phyloP scores from a whole-genome alignment of 2,329 filamentous ascomycete species.

The Grosmannia clavigera region DNA sequence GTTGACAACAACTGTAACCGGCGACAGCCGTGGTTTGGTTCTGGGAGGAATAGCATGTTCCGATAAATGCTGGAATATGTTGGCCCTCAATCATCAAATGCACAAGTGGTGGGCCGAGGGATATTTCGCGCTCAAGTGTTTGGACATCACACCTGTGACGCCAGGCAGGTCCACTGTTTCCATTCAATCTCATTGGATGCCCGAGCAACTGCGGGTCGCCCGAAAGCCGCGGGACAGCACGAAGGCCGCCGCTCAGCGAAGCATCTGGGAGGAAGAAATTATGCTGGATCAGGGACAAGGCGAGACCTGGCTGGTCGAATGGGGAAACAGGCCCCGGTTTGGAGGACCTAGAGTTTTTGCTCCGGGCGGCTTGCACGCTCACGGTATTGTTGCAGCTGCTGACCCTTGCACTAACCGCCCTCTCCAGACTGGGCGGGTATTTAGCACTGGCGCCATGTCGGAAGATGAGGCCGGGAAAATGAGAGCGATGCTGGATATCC shows the following conservation, averaged over 20 bases:
- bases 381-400: neutral
- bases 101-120: neutral
- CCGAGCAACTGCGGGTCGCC: neutral
- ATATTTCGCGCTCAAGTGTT: neutral
- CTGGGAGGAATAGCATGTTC: neutral
- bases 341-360: neutral
- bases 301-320: neutral
- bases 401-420: neutral
- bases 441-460: neutral
- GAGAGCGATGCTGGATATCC: neutral
- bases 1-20: neutral
- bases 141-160: neutral
- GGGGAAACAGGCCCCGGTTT: neutral
- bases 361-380: neutral
- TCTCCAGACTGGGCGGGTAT: neutral
- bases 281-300: neutral
- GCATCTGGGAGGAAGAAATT: neutral
- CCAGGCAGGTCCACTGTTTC: neutral
- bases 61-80: neutral
- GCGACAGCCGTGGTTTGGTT: neutral
- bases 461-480: neutral
- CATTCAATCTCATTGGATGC: constrained; percentile 1
- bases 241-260: neutral
- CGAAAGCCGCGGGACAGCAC: neutral
- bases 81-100: neutral